Conservation (phyloP, 2,329 filamentous ascomycete genomes). For the Curvularia sp. region DNA sequence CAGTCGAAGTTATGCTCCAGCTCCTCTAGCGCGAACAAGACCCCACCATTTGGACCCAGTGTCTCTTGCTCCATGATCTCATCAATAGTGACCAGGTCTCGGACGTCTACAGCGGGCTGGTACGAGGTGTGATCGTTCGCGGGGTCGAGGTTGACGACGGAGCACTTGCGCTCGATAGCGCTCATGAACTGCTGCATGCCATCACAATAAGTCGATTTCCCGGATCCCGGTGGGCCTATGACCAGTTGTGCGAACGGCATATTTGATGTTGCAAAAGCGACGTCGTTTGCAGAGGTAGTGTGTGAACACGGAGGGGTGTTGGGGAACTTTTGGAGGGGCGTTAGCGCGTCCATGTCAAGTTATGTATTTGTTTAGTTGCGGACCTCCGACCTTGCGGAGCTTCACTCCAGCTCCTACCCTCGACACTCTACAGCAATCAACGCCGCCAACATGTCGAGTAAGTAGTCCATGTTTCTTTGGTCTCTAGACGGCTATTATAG, state of each 20-base stretch:
- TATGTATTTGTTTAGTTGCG: conserved; percentile 22
- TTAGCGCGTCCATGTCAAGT: conserved; percentile 17
- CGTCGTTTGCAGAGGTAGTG: conserved; percentile 1
- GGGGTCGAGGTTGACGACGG: conserved; percentile 94
- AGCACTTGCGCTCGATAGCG: conserved; percentile 93
- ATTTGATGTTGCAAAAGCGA: conserved; percentile 14
- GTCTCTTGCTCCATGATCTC: conserved; percentile 93
- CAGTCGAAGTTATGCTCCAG: conserved; percentile 93
- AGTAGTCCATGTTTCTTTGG: background rate
- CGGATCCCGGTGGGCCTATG: conserved; percentile 91
- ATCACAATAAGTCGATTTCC: conserved; percentile 98
- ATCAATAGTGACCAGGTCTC: conserved; percentile 85
- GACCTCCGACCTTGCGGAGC: conserved; percentile 26
- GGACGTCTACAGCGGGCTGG: conserved; percentile 87
- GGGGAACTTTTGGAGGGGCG: conserved; percentile 27
- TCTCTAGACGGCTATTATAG: background rate
- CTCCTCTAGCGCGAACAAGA: conserved; percentile 93
- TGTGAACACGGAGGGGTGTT: conserved; percentile 2
- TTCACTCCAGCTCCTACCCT: conserved; percentile 24
- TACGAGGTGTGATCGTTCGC: conserved; percentile 95
- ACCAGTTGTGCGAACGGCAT: conserved; percentile 78
- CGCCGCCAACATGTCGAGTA: conserved; percentile 42
- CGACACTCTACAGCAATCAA: conserved; percentile 7
- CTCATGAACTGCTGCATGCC: conserved; percentile 99
- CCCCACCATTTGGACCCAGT: conserved; percentile 89